These are phyloP conservation scores for Senna siamea DNA, from an alignment of 306 rosid species.

Conservation along the genomic window DNA sequence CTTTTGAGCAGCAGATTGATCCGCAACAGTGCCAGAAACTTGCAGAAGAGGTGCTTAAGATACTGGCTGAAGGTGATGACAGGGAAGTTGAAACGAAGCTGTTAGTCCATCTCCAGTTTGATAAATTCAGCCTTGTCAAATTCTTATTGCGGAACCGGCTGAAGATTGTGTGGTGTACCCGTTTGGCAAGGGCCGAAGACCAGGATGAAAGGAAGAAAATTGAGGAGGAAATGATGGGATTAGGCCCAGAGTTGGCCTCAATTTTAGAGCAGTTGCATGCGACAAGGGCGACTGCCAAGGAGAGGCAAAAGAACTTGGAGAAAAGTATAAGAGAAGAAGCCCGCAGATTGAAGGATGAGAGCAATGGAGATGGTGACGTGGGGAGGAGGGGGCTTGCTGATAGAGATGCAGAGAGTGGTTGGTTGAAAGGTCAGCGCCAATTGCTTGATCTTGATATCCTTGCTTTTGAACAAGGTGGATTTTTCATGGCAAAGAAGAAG, in stretches of 20 bases:
- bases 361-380: constrained; percentile 71
- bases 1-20: constrained; percentile 86
- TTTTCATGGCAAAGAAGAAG: constrained; percentile 71
- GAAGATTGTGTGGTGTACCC: constrained; percentile 93
- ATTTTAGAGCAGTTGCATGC: constrained; percentile 95
- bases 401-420: constrained; percentile 77
- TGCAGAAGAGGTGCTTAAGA: constrained; percentile 82
- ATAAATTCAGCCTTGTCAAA: constrained; percentile 79
- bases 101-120: constrained; percentile 66
- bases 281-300: constrained; percentile 86
- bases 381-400: constrained; percentile 72
- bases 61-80: constrained; percentile 82
- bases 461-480: constrained; percentile 73
- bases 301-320: constrained; percentile 90
- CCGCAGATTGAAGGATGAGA: constrained; percentile 78
- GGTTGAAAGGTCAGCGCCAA: constrained; percentile 80
- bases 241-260: constrained; percentile 70
- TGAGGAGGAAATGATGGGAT: constrained; percentile 86
- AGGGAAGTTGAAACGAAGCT: constrained; percentile 79
- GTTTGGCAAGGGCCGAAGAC: constrained; percentile 83
- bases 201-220: constrained; percentile 80
- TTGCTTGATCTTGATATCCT: constrained; percentile 87
- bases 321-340: constrained; percentile 95
- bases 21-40: constrained; percentile 89
- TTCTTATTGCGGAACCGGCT: constrained; percentile 68